Evolutionary conservation across 805 yeast genomes (phyloP), one percentile per base, ranked within the genome.

Genomic region (Ogataea haglerorum): DNA sequence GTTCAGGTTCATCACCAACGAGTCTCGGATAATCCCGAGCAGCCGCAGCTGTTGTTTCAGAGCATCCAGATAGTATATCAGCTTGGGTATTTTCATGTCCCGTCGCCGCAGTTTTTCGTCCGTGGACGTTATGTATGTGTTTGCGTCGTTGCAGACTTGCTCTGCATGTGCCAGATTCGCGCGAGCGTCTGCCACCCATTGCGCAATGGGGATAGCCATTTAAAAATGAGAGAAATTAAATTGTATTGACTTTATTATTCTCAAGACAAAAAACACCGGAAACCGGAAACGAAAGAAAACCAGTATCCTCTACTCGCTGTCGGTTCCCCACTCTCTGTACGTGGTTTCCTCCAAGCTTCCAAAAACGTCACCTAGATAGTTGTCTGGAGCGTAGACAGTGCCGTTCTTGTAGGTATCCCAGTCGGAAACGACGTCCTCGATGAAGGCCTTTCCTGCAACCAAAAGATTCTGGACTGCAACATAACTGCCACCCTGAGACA

Each of bases 321-420:
- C 51, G n/a, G 45, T 12, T 39, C 54, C 54, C 54, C 54, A 51
- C 35, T 48, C 51, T 37, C 54, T 44, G 37, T 30, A 12, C 8
- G 45, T 12, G 27, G 61, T 51, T 27, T 71, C 72, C 18, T 69
- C 83, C 38, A 80, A 67, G 30, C 82, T 68, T 36, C 76, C 80
- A 45, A 69, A 73, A 43, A 75, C 67, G 54, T 80, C 85, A 48
- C 86, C 86, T 39, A 78, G 65, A 57, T 78, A 80, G 65, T 78
- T 78, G 15, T 60, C 60, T 12, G 83, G 65, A 34, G 57, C 55
- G 51, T 63, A 48, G 21, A 35, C 42, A 10, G 61, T 47, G 34
- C 63, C 60, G 26, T 43, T 53, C 29, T 52, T 43, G 53, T 68
- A 67, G 27, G 58, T 34, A 26, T 64, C 67, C 73, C 78, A 80